A percentile compares a stretch with the other conserved stretches of the same genome.
Evolutionary conservation across 2,329 filamentous ascomycete species (phyloP).

Genomic region (Capronia epimyces): DNA sequence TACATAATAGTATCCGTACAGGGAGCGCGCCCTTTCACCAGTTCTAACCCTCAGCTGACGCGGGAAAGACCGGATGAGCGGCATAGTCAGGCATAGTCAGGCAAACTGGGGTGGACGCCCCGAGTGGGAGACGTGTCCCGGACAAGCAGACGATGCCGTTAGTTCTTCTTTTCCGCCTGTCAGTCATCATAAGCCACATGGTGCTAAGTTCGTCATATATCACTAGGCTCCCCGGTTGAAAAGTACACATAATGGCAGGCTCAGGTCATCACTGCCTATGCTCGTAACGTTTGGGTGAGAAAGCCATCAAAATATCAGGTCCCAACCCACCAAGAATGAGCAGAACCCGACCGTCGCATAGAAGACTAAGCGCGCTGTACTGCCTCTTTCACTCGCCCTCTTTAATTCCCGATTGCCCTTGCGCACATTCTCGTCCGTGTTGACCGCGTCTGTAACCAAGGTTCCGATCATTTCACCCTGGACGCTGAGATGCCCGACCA

Average conservation of each 20-base stretch:
- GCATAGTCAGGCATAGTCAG: neutral
- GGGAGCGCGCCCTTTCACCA: neutral
- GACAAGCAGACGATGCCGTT: neutral
- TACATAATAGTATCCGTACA: no score
- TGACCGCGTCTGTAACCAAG: conserved; percentile 74
- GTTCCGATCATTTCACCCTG: conserved; percentile 88
- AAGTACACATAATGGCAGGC: no score
- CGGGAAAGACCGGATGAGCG: neutral
- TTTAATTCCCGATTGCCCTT: conserved; percentile 88
- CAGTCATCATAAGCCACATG: no score
- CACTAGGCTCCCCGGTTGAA: no score
- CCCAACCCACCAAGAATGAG: conserved; percentile 69
- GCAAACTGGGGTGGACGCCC: neutral
- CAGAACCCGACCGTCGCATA: conserved; percentile 73
- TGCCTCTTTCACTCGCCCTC: conserved; percentile 66
- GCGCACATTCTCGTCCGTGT: conserved; percentile 79
- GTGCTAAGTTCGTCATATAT: no score
- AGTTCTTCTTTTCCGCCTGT: neutral
- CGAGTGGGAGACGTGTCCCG: neutral
- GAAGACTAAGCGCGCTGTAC: conserved; percentile 71
- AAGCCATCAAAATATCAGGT: conserved; percentile 55
- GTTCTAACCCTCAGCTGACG: neutral
- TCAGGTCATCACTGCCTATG: no score
- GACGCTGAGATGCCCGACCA: conserved; percentile 76
- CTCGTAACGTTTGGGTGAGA: neutral